Evolutionary conservation across 768 basidiomycete genomes (phyloP), one percentile per base, ranked within the genome.

Genomic region (Pholiota molesta): DNA sequence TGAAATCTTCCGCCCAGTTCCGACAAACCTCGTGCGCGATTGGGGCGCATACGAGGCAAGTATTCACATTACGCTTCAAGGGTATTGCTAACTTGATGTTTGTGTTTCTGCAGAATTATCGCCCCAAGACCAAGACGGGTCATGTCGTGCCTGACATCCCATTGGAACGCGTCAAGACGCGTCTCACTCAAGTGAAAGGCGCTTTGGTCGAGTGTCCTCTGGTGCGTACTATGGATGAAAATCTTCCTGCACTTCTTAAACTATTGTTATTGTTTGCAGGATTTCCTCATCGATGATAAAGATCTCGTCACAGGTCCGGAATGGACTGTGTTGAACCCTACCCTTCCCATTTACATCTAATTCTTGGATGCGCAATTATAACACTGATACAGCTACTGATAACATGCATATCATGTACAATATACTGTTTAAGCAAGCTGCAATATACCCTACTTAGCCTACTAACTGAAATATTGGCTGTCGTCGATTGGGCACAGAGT

Each of bases 1-100:
- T 5, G 92, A 94, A 75, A 68, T 95, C 31, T 97, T 97, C 81
- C 82, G 87, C 42, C 88, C 91, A n/a, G 86, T 94, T 16, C 94
- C 95, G 3, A 90, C 87, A 13, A 94, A 97, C 75, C 74, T 90
- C 28, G 90, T 96, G 54, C 82, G 88, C 63, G 81, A 82, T 59
- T 95, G 92, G 94, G 76, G 82, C 9, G 84, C 86, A 5, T 97
- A 95, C 71, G 87, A 90, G 55, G 91, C 91, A 66, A 29, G 85
- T 74, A 59, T 59, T 21, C 29, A 31, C 51, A 52, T 33, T 35
- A 57, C 31, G 44, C 52, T 31, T 37, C 35, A 14, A 10, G 1
- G 13, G 14, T 37, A 3, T 13, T 37, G 13, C 13, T 37, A 14
- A 37, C 11, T 11, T 11, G 7, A 1, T 37, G 35, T 13, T 37